Conservation (phyloP, 163 green algal genomes). For the Scenedesmus sp. region DNA sequence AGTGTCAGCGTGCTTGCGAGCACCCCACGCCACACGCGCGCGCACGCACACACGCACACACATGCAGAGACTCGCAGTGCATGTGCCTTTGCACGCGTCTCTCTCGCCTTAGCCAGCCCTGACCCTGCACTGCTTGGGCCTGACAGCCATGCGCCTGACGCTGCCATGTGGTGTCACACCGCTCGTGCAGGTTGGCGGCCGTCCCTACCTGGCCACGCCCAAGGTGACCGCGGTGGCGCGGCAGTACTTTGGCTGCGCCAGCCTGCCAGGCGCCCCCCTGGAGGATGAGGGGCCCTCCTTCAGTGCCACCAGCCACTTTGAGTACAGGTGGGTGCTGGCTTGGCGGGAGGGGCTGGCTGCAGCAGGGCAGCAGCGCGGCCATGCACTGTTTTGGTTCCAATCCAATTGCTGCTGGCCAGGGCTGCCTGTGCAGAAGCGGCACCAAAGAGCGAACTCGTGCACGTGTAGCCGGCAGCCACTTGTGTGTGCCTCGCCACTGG, state of each 20-base stretch:
- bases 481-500: no score
- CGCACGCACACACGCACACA: no score
- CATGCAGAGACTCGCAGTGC: no score
- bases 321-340: slow-evolving; percentile 48
- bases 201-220: slow-evolving; percentile 30
- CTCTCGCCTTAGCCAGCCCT: no score
- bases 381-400: no score
- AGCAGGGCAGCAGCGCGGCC: neutral
- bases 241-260: slow-evolving; percentile 61
- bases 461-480: no score
- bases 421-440: neutral
- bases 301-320: slow-evolving; percentile 62
- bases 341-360: neutral
- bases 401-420: neutral
- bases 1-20: no score
- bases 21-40: no score
- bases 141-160: no score
- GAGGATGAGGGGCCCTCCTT: slow-evolving; percentile 63
- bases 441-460: neutral
- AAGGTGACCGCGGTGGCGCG: slow-evolving; percentile 12
- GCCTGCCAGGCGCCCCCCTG: slow-evolving; percentile 59
- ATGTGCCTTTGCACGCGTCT: no score
- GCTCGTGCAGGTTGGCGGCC: neutral
- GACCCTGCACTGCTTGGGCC: no score
- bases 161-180: neutral